Evolutionary conservation across 179 eudicot genomes (phyloP).

Genomic region (Heliamphora pulchella): DNA sequence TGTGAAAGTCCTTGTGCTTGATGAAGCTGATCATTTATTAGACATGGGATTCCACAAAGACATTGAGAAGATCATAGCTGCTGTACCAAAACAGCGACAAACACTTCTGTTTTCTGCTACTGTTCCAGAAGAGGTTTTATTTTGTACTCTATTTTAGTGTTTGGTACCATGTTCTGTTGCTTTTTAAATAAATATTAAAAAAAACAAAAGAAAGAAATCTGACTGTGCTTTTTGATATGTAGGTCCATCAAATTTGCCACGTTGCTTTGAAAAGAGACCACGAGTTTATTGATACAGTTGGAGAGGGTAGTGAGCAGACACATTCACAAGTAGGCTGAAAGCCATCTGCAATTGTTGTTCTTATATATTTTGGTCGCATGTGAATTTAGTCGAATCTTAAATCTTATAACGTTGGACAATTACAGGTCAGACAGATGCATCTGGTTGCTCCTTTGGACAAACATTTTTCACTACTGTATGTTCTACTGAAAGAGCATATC

Average conservation of each 20-base stretch:
- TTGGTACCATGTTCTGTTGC: not conserved
- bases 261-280: conserved; percentile 86
- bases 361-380: not conserved
- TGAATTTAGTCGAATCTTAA: conserved; percentile 8
- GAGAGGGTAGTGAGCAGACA: conserved; percentile 80
- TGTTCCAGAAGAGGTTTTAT: conserved; percentile 68
- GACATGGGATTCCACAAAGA: conserved; percentile 98
- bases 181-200: not conserved
- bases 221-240: conserved; percentile 22
- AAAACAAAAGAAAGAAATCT: not conserved
- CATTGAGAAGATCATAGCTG: conserved; percentile 74
- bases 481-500: conserved; percentile 72
- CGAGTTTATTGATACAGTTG: conserved; percentile 72
- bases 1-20: conserved; percentile 87
- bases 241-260: conserved; percentile 91
- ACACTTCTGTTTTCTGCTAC: conserved; percentile 94
- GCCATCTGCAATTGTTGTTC: conserved; percentile 12
- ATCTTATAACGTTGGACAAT: conserved; percentile 2
- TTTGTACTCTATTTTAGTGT: conserved; percentile 21
- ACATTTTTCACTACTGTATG: conserved; percentile 63
- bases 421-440: conserved; percentile 84
- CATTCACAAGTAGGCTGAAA: conserved; percentile 61
- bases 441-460: conserved; percentile 76
- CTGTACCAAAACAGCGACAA: conserved; percentile 88
- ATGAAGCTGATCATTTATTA: conserved; percentile 94